Base-by-base conservation (phyloP, 306 rosid genomes). In the Cucurbita maxima region DNA sequence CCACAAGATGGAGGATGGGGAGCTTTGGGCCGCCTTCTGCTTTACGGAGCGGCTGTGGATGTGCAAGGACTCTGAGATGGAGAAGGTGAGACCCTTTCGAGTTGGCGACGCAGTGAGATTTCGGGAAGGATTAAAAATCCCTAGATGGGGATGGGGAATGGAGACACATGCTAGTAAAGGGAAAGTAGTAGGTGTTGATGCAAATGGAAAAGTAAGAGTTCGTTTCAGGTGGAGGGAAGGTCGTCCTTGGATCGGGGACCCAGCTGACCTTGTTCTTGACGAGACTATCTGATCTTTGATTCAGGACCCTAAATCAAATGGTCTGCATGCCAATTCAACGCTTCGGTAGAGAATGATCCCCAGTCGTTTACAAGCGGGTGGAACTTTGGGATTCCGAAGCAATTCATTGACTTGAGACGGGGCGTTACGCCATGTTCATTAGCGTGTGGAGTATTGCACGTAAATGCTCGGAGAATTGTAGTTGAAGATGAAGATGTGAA, bases 101-200 rank as follows among this genome's bases (percentile, higher is more conserved):
- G 88, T 86, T 3, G 92, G 96, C 67, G 93, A 95, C 84, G 84
- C 85, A 70, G 99, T 95, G 74, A 81, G 75, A 77, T 91, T 91
- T 75, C 83, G 89, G 79, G 97, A 91, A 20, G 99, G 96, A 58
- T 78, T 95, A 59, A 97, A 82, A 47, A 45, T 79, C 40, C 99
- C 99, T 1, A 86, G 97, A 68, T 89, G 95, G 97, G 97, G 99
- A 47, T 95, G 99, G 99, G 99, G 99, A 83, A 91, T 95, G 97
- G 99, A 95, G 86, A 95, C 99, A 0, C 97, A 95, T 76, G 87
- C 96, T 5, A 95, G 99, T 82, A 88, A 81, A 78, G 99, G 99
- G 58, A 80, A 87, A 69, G 97, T 95, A 36, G 88, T 86, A n/a
- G 99, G 97, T 51, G 99, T 95, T 16, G 97, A 95, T 54, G 97